Evolutionary conservation across 192 early-diverging fungal species (phyloP).

Genomic region (Thamnidium elegans): DNA sequence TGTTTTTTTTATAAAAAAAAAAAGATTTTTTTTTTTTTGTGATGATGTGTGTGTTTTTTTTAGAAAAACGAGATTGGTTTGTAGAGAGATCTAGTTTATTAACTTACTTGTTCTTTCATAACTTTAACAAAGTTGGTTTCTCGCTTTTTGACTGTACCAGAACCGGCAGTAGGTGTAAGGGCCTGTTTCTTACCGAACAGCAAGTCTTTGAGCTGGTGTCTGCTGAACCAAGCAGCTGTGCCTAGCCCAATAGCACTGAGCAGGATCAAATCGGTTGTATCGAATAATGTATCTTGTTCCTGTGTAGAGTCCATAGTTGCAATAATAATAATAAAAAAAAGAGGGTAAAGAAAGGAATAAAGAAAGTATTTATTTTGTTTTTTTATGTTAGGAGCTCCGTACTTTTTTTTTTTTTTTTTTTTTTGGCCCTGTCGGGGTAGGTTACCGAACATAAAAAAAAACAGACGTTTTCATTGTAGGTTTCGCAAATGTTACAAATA

Average conservation of each 20-base stretch:
- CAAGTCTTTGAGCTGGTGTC: slow-evolving; percentile 22
- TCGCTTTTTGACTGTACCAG: slow-evolving; percentile 29
- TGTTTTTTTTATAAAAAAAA: slow-evolving; percentile 19
- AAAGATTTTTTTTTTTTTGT: neutral
- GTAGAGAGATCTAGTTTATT: neutral
- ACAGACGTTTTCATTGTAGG: too few species aligned
- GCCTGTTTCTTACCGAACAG: neutral
- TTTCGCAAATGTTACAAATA: too few species aligned
- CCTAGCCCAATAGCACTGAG: slow-evolving; percentile 40
- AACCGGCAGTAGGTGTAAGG: slow-evolving; percentile 24
- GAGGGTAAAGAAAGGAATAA: neutral
- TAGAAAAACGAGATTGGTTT: neutral
- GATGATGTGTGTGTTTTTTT: neutral
- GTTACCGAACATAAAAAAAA: too few species aligned
- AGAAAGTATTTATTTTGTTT: neutral
- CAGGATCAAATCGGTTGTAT: slow-evolving; percentile 45
- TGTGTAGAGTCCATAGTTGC: neutral
- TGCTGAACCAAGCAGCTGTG: slow-evolving; percentile 19
- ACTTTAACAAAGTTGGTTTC: slow-evolving; percentile 52
- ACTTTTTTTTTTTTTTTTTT: too few species aligned
- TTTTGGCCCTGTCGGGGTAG: too few species aligned
- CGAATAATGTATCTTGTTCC: slow-evolving; percentile 29
- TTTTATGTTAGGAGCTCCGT: too few species aligned
- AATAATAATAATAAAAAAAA: neutral
- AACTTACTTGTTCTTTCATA: slow-evolving; percentile 50